phyloP scores from a whole-genome alignment of 129 eudicot species.

The Arctium lappa region DNA sequence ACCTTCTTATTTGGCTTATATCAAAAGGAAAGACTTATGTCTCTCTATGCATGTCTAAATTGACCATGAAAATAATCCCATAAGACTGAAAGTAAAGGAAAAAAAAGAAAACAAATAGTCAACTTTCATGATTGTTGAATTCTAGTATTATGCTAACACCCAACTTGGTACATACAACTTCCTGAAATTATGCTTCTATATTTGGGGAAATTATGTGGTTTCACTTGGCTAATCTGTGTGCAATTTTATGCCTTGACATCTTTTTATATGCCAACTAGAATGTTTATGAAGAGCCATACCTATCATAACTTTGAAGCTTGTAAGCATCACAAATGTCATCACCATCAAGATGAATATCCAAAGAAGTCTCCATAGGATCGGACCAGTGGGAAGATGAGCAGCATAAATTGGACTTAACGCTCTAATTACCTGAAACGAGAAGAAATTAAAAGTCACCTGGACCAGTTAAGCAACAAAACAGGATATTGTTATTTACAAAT shows the following conservation, averaged over 20 bases:
- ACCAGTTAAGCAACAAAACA: background rate
- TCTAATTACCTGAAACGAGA: conserved; percentile 46
- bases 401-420: conserved; percentile 63
- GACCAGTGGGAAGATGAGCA: conserved; percentile 58
- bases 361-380: conserved; percentile 58
- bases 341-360: conserved; percentile 45
- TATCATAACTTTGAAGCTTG: conserved; percentile 64
- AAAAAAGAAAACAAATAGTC: no score
- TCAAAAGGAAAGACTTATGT: background rate
- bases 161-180: background rate
- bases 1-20: background rate
- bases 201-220: background rate
- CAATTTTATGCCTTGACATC: conserved; percentile 58
- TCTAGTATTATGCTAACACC: background rate
- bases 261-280: conserved; percentile 57
- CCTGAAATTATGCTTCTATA: background rate
- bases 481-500: background rate
- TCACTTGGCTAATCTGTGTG: conserved; percentile 41
- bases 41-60: background rate
- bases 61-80: background rate
- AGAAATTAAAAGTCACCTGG: background rate
- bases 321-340: conserved; percentile 64
- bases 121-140: background rate
- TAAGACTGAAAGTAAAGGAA: background rate
- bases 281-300: conserved; percentile 66